Evolutionary conservation across 345 rosid species (phyloP).

Genomic region (Hibiscus tridactylites): DNA sequence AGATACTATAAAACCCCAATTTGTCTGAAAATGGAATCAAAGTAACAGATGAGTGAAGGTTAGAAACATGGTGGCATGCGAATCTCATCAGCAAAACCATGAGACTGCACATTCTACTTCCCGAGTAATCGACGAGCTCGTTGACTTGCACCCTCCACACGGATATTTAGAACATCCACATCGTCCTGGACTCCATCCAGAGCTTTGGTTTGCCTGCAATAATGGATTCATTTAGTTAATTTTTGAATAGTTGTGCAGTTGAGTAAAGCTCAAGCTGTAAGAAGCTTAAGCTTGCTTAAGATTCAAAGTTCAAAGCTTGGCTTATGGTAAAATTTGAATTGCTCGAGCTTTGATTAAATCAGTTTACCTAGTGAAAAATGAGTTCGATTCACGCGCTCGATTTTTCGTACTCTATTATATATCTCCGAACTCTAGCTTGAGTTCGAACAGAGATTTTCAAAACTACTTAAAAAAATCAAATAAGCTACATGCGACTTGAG

Average conservation of each 20-base stretch:
- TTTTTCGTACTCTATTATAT: too few relatives aligned
- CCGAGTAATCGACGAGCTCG: constrained; percentile 61
- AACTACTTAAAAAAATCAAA: too few relatives aligned
- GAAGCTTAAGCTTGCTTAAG: not conserved
- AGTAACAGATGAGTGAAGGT: not conserved
- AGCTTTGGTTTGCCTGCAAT: constrained; percentile 58
- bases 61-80: not conserved
- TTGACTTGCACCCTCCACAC: constrained; percentile 55
- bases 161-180: constrained; percentile 54
- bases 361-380: too few relatives aligned
- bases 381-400: too few relatives aligned
- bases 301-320: not conserved
- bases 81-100: not conserved
- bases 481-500: not conserved
- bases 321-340: not conserved
- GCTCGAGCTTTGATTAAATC: not conserved
- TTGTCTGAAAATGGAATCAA: not conserved
- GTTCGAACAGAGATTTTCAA: too few relatives aligned
- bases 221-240: not conserved
- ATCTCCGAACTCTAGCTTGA: too few relatives aligned
- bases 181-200: constrained; percentile 57
- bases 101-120: constrained; percentile 33
- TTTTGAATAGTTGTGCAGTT: not conserved
- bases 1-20: not conserved
- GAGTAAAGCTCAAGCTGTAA: not conserved